Evolutionary conservation across 768 basidiomycete genomes (phyloP).

Genomic region (Pholiota microspora): DNA sequence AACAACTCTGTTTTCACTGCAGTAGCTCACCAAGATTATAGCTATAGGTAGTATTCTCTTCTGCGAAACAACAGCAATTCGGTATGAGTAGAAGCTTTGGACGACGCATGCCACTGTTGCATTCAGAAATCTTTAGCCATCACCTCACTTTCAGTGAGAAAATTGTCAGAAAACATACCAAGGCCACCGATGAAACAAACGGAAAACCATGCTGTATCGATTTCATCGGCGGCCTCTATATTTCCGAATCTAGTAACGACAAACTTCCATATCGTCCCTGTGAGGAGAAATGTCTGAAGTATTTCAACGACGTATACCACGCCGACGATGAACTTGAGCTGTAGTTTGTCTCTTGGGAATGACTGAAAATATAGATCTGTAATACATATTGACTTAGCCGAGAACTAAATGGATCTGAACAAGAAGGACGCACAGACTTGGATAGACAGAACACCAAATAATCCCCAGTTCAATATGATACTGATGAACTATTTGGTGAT

Average conservation of each 20-base stretch:
- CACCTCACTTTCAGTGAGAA: neutral
- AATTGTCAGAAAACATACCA: neutral
- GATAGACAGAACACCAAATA: neutral
- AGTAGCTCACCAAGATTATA: neutral
- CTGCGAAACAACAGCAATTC: neutral
- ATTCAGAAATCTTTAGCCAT: neutral
- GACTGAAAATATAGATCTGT: neutral
- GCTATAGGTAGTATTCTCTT: neutral
- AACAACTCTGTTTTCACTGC: too few relatives aligned
- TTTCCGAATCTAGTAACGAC: neutral
- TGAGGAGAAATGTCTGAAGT: neutral
- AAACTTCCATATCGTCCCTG: neutral
- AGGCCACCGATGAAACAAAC: neutral
- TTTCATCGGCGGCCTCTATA: neutral
- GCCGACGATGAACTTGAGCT: neutral
- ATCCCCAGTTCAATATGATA: neutral
- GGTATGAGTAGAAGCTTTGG: neutral
- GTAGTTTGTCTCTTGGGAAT: neutral
- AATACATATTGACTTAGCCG: neutral
- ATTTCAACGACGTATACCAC: neutral
- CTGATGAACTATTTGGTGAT: neutral
- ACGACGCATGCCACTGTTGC: neutral
- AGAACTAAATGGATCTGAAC: neutral
- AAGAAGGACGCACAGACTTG: neutral
- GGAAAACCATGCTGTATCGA: neutral